Conservation (phyloP, 164 flowering plant species). For the Vitis vinifera region DNA sequence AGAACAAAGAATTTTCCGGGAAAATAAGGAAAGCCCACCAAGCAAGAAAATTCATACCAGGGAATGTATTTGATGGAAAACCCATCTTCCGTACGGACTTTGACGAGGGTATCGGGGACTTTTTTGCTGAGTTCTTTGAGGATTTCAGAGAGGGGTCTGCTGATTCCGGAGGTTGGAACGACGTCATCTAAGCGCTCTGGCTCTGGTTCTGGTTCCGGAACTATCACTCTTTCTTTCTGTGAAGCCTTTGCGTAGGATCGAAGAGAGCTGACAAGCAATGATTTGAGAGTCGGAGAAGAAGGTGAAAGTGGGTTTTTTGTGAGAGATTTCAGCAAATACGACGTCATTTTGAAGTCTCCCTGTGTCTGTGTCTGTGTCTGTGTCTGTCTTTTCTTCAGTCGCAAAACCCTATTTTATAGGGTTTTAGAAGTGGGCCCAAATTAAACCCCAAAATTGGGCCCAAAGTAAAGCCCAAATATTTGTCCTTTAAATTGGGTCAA, state of each 20-base stretch:
- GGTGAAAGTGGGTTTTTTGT: not conserved
- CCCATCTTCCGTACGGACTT: constrained; percentile 57
- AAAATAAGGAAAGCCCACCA: not conserved
- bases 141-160: constrained; percentile 75
- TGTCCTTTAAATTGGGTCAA: too few relatives aligned
- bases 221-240: not conserved
- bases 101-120: constrained; percentile 74
- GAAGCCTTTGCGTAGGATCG: constrained; percentile 5
- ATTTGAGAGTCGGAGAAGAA: not conserved
- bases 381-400: too few relatives aligned
- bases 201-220: not conserved
- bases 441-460: too few relatives aligned
- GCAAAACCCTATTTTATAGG: too few relatives aligned
- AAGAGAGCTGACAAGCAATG: not conserved
- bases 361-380: too few relatives aligned
- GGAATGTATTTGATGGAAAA: constrained; percentile 70
- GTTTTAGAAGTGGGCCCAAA: too few relatives aligned
- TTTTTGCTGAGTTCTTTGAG: constrained; percentile 75
- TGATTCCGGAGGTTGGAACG: constrained; percentile 58
- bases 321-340: too few relatives aligned
- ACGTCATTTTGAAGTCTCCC: too few relatives aligned
- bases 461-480: too few relatives aligned
- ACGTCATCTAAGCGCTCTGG: constrained; percentile 16
- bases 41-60: constrained; percentile 40
- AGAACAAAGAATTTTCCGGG: not conserved